These are phyloP conservation scores for Pythium apleroticum DNA, from an alignment of 352 stramenopile species.

Conservation along the genomic window DNA sequence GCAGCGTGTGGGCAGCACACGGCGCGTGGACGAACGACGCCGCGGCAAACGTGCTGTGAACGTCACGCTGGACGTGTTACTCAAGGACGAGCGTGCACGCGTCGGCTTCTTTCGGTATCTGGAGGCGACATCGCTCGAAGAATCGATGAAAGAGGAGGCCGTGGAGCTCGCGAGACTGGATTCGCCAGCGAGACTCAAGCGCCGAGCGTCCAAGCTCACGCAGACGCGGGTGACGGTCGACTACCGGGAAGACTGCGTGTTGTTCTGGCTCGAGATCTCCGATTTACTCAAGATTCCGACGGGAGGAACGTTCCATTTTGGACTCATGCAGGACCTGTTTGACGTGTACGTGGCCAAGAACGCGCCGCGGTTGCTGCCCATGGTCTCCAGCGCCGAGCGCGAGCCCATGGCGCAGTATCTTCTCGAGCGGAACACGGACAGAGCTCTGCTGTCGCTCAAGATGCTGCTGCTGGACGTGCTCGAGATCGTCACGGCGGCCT, in stretches of 20 bases:
- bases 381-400: constrained; percentile 49
- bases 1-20: constrained; percentile 8
- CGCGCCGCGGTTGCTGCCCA: constrained; percentile 42
- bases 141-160: constrained; percentile 30
- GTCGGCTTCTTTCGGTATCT: constrained; percentile 62
- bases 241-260: constrained; percentile 58
- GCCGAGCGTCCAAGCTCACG: constrained; percentile 31
- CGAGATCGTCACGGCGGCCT: constrained; percentile 51
- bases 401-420: constrained; percentile 49
- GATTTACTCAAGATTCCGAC: constrained; percentile 64
- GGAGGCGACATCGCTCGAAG: constrained; percentile 35
- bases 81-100: constrained; percentile 54
- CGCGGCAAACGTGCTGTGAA: constrained; percentile 35
- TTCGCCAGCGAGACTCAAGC: constrained; percentile 3
- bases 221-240: constrained; percentile 32
- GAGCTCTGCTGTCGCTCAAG: constrained; percentile 50
- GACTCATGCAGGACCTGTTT: constrained; percentile 60
- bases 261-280: constrained; percentile 74
- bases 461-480: constrained; percentile 65
- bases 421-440: constrained; percentile 41
- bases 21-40: constrained; percentile 5
- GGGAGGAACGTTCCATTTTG: constrained; percentile 50
- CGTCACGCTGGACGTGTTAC: constrained; percentile 50
- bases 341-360: constrained; percentile 52
- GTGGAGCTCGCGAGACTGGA: not conserved